Evolutionary conservation across 129 eudicot species (phyloP), one percentile per base, ranked within the genome.

Genomic region (Gnaphalium uliginosum): DNA sequence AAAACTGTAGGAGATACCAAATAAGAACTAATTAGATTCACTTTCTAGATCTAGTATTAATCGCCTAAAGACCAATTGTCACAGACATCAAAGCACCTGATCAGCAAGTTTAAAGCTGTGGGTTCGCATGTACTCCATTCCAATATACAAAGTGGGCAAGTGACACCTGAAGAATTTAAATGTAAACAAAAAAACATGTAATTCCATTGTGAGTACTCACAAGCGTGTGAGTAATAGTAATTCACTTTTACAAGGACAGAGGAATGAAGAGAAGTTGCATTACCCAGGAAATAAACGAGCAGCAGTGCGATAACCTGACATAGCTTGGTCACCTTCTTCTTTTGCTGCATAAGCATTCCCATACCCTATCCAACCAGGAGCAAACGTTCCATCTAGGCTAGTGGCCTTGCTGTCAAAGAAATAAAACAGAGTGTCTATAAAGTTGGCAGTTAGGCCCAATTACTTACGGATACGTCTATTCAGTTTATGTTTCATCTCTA

Each of bases 221-320:
- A 43, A 63, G 72, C n/a, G n/a, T n/a, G n/a, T n/a, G n/a, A n/a
- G n/a, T 15, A 66, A 64, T 61, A 80, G 50, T 56, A 46, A 61
- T 64, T 72, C 48, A 37, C 37, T 71, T 27, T 18, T 3, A 73
- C 73, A 29, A 15, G 37, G 35, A 39, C n/a, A 51, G 29, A 19
- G 39, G 35, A 9, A 48, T 35, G n/a, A 67, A 57, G n/a, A 76
- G 22, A 60, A 53, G 48, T 4, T 24, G 50, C 35, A 82, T 64
- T 89, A 94, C 98, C 98, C 98, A 21, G 98, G 96, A 89, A 94
- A 94, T 79, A 94, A 89, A 79, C 98, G 97, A 73, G 92, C 91
- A 74, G 98, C 98, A 74, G 97, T 94, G 8, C 98, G 96, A 54
- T 94, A 90, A 81, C 96, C 90, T 60, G 96, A 89, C 98, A 94